Conservation (phyloP, 345 rosid species). For the Lagerstroemia speciosa region DNA sequence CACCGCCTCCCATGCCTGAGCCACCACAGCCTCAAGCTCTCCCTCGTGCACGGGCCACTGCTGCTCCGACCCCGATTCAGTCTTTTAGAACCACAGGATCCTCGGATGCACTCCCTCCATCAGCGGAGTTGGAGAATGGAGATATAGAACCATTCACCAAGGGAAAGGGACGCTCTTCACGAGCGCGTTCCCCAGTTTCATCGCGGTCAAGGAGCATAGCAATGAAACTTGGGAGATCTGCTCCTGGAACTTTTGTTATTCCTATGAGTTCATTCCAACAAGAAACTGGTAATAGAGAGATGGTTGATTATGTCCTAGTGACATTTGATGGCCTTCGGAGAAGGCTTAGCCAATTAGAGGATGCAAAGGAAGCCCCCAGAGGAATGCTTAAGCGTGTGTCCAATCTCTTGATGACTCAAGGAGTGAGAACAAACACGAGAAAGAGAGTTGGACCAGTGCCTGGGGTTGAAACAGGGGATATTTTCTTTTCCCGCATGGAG, state of each 20-base stretch:
- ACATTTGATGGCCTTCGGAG: constrained; percentile 45
- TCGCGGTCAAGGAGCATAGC: constrained; percentile 23
- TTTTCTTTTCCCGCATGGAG: constrained; percentile 60
- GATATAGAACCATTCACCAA: constrained; percentile 8
- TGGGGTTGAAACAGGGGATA: constrained; percentile 71
- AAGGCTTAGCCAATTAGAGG: constrained; percentile 45
- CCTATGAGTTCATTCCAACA: too few species aligned
- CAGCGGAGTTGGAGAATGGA: constrained; percentile 14
- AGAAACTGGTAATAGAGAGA: constrained; percentile 20
- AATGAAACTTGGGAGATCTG: constrained; percentile 12
- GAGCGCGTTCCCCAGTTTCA: constrained; percentile 4
- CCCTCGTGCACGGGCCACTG: too few species aligned
- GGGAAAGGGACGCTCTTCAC: constrained; percentile 9
- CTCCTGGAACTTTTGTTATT: too few species aligned
- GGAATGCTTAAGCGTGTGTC: constrained; percentile 35
- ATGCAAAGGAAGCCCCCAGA: constrained; percentile 24
- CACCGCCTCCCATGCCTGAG: too few species aligned
- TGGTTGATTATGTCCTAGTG: constrained; percentile 31
- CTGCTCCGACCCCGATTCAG: too few species aligned
- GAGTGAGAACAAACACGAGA: constrained; percentile 53
- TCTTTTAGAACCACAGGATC: too few species aligned
- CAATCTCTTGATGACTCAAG: constrained; percentile 49
- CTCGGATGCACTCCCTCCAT: constrained; percentile 7
- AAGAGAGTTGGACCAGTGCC: constrained; percentile 71
- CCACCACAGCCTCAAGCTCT: too few species aligned